phyloP scores from a whole-genome alignment of 2,329 filamentous ascomycete species.

The Penicillium sp. region DNA sequence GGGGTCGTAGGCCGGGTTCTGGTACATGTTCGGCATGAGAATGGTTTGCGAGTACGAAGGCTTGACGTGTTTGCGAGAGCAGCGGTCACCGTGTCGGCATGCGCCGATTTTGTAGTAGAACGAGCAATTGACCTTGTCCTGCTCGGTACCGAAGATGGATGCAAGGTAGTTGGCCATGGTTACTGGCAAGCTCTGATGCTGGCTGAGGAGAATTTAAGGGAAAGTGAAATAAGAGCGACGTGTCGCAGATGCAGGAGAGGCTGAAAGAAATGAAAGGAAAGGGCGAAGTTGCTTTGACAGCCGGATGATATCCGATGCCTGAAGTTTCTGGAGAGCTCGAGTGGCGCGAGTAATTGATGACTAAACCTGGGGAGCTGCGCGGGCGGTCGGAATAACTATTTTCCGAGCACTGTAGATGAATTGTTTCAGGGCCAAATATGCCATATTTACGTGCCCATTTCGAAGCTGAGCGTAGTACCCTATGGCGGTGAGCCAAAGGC shows the following conservation, averaged over 20 bases:
- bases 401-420: not conserved
- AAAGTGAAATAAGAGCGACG: not conserved
- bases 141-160: constrained; percentile 98
- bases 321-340: constrained; percentile 39
- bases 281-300: constrained; percentile 10
- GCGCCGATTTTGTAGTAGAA: constrained; percentile 99
- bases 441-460: too few relatives aligned
- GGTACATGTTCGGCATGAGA: constrained; percentile 96
- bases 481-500: too few relatives aligned
- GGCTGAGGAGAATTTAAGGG: not conserved
- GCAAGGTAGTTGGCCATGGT: constrained; percentile 96
- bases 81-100: constrained; percentile 96
- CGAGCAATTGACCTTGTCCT: constrained; percentile 99
- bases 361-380: constrained; percentile 22
- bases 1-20: constrained; percentile 95
- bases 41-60: constrained; percentile 97
- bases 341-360: constrained; percentile 15
- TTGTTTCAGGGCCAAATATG: too few relatives aligned
- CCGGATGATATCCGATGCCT: constrained; percentile 21
- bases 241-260: not conserved
- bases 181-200: not conserved
- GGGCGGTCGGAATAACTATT: constrained; percentile 14
- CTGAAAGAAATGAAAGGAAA: not conserved
- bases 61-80: constrained; percentile 98
- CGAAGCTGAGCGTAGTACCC: too few relatives aligned